Evolutionary conservation across 441 rosid species (phyloP).

Genomic region (Adansonia madagascariensis): DNA sequence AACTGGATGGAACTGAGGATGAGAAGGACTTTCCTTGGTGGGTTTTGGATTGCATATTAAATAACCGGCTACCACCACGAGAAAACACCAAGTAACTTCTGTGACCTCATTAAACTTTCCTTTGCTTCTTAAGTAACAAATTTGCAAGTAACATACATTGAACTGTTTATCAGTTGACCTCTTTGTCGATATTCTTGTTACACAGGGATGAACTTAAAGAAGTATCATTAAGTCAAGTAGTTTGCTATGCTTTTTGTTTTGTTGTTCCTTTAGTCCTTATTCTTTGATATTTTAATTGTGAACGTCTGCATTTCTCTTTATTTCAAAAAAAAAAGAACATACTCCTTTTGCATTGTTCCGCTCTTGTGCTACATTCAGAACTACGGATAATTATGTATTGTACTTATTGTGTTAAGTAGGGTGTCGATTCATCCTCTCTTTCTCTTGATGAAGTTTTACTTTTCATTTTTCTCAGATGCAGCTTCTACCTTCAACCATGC

Average conservation of each 20-base stretch:
- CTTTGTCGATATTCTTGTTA: neutral
- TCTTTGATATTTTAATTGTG: neutral
- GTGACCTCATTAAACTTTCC: slow-evolving; percentile 13
- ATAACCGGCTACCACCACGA: slow-evolving; percentile 93
- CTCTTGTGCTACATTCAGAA: slow-evolving; percentile 1
- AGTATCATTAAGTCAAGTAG: neutral
- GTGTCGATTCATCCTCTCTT: neutral
- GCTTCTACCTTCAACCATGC: slow-evolving; percentile 94
- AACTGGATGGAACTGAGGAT: slow-evolving; percentile 92
- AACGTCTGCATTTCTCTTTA: neutral
- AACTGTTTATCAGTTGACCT: neutral
- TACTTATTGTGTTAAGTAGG: neutral
- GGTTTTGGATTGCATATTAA: slow-evolving; percentile 90
- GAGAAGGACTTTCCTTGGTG: slow-evolving; percentile 97
- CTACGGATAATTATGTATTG: neutral
- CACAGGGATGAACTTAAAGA: slow-evolving; percentile 8
- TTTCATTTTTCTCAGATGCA: slow-evolving; percentile 67
- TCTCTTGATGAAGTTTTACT: slow-evolving; percentile 13
- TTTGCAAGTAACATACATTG: too few species aligned
- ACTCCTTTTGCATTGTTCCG: neutral
- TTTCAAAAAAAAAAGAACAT: neutral
- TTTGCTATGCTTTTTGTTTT: neutral
- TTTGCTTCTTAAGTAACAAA: slow-evolving; percentile 2
- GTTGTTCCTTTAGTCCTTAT: neutral
- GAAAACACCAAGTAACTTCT: slow-evolving; percentile 84